Evolutionary conservation across 2,329 filamentous ascomycete species (phyloP).

Genomic region (Diaporthe capsici): DNA sequence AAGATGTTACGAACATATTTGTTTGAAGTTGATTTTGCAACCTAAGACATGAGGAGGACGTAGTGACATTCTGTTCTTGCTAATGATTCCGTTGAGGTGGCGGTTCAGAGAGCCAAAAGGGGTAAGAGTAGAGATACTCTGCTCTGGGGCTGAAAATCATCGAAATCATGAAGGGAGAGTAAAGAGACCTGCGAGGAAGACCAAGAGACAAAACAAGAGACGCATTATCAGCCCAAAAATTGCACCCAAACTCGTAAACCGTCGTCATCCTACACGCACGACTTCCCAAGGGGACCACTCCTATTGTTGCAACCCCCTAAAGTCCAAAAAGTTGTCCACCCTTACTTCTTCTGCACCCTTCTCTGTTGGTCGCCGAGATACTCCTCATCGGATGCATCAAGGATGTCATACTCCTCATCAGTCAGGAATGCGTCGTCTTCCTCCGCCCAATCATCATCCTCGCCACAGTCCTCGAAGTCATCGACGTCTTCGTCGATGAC

Average conservation of each 20-base stretch:
- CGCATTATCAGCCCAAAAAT: constrained; percentile 21
- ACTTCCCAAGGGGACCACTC: not conserved
- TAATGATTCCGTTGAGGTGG: constrained; percentile 35
- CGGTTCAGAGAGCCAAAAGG: constrained; percentile 15
- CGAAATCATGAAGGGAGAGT: constrained; percentile 28
- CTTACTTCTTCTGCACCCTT: constrained; percentile 43
- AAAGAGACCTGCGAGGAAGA: constrained; percentile 18
- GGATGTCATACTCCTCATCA: constrained; percentile 97
- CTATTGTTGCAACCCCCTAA: not conserved
- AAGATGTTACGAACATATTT: not conserved
- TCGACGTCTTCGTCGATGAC: constrained; percentile 64
- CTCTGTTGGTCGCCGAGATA: constrained; percentile 70
- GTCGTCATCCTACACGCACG: constrained; percentile 32
- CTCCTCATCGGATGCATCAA: constrained; percentile 95
- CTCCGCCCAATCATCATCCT: constrained; percentile 73
- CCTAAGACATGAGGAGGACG: not conserved
- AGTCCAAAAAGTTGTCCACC: not conserved
- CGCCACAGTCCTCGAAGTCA: constrained; percentile 64
- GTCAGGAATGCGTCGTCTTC: constrained; percentile 87
- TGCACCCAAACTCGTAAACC: constrained; percentile 32
- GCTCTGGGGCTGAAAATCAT: constrained; percentile 11
- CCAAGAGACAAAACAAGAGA: constrained; percentile 32
- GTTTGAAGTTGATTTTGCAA: not conserved
- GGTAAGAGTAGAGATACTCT: not conserved
- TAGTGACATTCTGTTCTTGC: constrained; percentile 41